These are phyloP conservation scores for Strigomonas galati DNA, from an alignment of 208 protist species.

Conservation along the genomic window DNA sequence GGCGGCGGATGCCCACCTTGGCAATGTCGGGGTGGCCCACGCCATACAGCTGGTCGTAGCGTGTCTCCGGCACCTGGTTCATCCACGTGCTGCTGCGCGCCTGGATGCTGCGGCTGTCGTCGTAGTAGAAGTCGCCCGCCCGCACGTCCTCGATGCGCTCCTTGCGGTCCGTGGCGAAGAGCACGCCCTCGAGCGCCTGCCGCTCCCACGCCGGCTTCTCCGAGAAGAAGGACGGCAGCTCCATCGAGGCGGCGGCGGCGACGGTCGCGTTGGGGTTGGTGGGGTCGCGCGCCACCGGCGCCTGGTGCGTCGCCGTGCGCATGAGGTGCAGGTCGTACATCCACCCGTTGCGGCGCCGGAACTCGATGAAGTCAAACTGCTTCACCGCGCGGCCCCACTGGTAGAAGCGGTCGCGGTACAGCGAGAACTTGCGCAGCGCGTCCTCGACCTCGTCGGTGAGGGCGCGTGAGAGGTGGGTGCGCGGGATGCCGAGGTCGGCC, in stretches of 20 bases:
- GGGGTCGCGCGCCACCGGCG: conserved; percentile 62
- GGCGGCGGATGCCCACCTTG: conserved; percentile 83
- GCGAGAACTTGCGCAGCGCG: conserved; percentile 76
- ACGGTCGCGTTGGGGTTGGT: conserved; percentile 53
- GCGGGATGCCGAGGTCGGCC: conserved; percentile 79
- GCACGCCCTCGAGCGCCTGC: conserved; percentile 56
- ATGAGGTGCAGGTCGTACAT: conserved; percentile 85
- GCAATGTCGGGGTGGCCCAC: conserved; percentile 78
- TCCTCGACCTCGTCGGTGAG: conserved; percentile 88
- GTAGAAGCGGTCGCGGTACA: conserved; percentile 75
- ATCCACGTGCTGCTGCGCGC: conserved; percentile 82
- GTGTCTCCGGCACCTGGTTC: conserved; percentile 86
- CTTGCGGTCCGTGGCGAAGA: conserved; percentile 39
- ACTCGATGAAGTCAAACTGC: conserved; percentile 90
- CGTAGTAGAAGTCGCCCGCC: conserved; percentile 81
- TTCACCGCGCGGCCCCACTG: conserved; percentile 88
- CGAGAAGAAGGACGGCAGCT: conserved; percentile 78
- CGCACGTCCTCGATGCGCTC: conserved; percentile 80
- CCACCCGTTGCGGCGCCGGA: conserved; percentile 85
- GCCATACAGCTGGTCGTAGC: conserved; percentile 87
- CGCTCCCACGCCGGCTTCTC: conserved; percentile 74
- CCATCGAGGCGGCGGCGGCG: conserved; percentile 43
- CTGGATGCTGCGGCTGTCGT: conserved; percentile 57
- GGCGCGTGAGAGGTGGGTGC: conserved; percentile 70
- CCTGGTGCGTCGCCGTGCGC: conserved; percentile 60